Conservation (phyloP, 2,329 filamentous ascomycete species). For the Tolypocladium endophyticum region DNA sequence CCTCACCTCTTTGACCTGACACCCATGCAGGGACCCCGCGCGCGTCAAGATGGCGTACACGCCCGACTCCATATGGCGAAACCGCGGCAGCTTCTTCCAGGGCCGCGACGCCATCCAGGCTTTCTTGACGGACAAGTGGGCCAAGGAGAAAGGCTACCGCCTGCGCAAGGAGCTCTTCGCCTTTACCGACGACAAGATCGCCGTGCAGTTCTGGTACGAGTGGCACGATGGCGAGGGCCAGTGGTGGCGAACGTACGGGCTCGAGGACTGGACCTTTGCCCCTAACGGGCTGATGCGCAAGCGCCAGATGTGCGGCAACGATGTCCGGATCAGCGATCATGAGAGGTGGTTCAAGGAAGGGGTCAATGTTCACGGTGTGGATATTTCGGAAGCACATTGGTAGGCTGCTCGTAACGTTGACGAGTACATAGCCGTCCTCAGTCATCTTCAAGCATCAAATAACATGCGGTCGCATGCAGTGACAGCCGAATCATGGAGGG, state of each 20-base stretch:
- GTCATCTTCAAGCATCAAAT: background rate
- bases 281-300: slow-evolving; percentile 62
- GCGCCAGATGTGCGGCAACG: slow-evolving; percentile 66
- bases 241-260: slow-evolving; percentile 82
- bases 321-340: slow-evolving; percentile 49
- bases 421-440: background rate
- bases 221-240: slow-evolving; percentile 59
- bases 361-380: slow-evolving; percentile 56
- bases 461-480: background rate
- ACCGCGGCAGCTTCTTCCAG: slow-evolving; percentile 57
- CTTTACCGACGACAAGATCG: slow-evolving; percentile 64
- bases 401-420: slow-evolving; percentile 22
- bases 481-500: too few relatives aligned
- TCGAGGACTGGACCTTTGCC: slow-evolving; percentile 72
- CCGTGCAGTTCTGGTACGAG: slow-evolving; percentile 88
- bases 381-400: slow-evolving; percentile 61
- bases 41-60: slow-evolving; percentile 65
- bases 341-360: slow-evolving; percentile 62
- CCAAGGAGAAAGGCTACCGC: slow-evolving; percentile 57
- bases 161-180: slow-evolving; percentile 78
- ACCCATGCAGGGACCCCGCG: slow-evolving; percentile 45
- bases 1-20: slow-evolving; percentile 5
- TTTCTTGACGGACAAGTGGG: slow-evolving; percentile 67
- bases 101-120: slow-evolving; percentile 57
- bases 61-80: slow-evolving; percentile 68